Evolutionary conservation across 331 rosid species (phyloP), one percentile per base, ranked within the genome.

Genomic region (Erythrophleum ivorense): DNA sequence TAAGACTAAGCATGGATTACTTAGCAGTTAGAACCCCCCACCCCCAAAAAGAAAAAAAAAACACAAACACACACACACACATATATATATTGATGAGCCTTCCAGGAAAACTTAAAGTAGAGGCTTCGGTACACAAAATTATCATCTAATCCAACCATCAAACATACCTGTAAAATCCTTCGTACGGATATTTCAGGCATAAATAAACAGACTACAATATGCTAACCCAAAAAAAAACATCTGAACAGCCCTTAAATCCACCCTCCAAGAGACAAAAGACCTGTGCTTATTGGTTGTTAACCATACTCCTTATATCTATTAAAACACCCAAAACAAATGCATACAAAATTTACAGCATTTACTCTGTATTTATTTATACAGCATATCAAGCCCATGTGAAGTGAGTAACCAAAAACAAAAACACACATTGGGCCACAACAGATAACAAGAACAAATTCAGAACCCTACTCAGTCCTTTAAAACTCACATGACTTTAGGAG

Each of bases 401-500:
- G 48, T 8, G 19, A 43, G 38, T 52, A 60, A 66, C 79, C 77
- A 77, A 52, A 68, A 48, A 43, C 71, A 68, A 73, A 48, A 31
- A 31, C 68, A 45, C 55, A 74, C 53, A 85, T 57, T 21, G 60
- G 18, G 46, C 66, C 83, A 75, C 62, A 82, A 58, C 71, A 58
- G n/a, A 79, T 71, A 71, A 70, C n/a, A 38, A 65, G 19, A 52
- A 66, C 67, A 67, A 40, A 45, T 71, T 52, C 38, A 62, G 79
- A 79, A 64, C 75, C 70, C 36, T 60, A 49, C 46, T 75, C 49
- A 76, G 80, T 67, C 70, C 77, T 52, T 40, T 9, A 63, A 78
- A 85, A 92, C 97, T 92, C 90, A 95, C 99, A 95, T 93, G 84
- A 95, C 99, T 92, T 88, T 95, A 62, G 98, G 99, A 6, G 99